Conservation (phyloP, 2,329 filamentous ascomycete species). For the Sphaerulina musiva region DNA sequence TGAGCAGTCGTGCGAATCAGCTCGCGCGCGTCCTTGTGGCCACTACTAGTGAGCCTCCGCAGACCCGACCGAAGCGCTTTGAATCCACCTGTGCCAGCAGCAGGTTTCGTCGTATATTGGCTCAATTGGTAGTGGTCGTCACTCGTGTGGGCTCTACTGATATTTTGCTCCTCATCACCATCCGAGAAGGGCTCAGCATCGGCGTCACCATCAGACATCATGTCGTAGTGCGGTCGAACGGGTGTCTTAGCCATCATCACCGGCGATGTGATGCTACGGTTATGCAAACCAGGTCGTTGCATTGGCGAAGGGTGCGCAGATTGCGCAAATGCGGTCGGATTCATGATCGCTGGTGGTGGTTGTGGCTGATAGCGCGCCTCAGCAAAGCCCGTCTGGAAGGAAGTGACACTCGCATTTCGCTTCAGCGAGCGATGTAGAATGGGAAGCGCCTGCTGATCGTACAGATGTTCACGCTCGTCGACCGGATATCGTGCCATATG, state of each 20-base stretch:
- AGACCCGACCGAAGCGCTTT: slow-evolving; percentile 51
- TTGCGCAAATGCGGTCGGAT: slow-evolving; percentile 51
- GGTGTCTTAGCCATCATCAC: slow-evolving; percentile 45
- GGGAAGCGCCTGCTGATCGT: slow-evolving; percentile 87
- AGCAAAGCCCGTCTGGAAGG: slow-evolving; percentile 82
- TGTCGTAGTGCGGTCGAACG: slow-evolving; percentile 51
- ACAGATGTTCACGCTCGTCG: slow-evolving; percentile 66
- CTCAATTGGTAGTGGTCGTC: slow-evolving; percentile 22
- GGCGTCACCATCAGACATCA: slow-evolving; percentile 70
- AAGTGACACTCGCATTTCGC: slow-evolving; percentile 62
- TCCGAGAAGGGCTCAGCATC: slow-evolving; percentile 69
- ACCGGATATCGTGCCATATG: slow-evolving; percentile 18
- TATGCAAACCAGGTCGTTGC: slow-evolving; percentile 62
- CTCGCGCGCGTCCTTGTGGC: slow-evolving; percentile 35
- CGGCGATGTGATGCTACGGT: slow-evolving; percentile 79
- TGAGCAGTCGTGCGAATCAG: slow-evolving; percentile 28
- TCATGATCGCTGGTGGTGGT: slow-evolving; percentile 43
- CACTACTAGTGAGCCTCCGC: slow-evolving; percentile 53
- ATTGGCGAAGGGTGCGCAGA: slow-evolving; percentile 22
- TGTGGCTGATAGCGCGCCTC: slow-evolving; percentile 55
- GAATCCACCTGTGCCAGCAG: slow-evolving; percentile 27
- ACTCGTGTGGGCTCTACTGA: slow-evolving; percentile 33
- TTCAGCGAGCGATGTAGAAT: slow-evolving; percentile 77
- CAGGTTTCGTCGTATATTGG: slow-evolving; percentile 29
- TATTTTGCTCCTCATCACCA: slow-evolving; percentile 62